Base-by-base conservation (phyloP, 257 asterid species). In the Penstemon barbatus region DNA sequence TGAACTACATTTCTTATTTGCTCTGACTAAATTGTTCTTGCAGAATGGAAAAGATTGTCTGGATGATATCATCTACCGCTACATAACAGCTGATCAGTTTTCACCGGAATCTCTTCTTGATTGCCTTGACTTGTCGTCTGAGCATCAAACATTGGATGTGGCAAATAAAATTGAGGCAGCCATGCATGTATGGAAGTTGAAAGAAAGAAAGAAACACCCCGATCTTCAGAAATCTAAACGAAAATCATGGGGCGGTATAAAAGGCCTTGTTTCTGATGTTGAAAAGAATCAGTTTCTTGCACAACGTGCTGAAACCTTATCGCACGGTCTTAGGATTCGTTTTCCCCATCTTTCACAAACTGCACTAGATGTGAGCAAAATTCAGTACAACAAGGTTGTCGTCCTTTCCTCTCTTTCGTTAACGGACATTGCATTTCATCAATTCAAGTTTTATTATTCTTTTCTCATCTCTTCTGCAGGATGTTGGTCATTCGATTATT, bases 161-260 rank as follows among this genome's bases (percentile, higher is more conserved):
- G 97, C 93, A 60, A 89, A 91, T 72, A 82, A 89, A 8, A 83
- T 84, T 55, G 97, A 91, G 86, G 92, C 95, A 67, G 84, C 94
- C 10, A 81, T 81, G 25, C 77, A 84, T 8, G 85, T 85, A 56
- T 92, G 97, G 97, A 85, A 89, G 66, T 36, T 60, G 36, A 61
- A 61, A 61, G 66, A 61, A 9, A 79, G 87, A 69, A 79, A 83
- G 8, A 75, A 79, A 4, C 91, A 84, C 68, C 79, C 75, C 1
- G 81, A 76, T 46, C 39, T 61, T 61, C 51, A 61, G 36, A 61
- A 61, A 41, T 41, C 66, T 33, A 61, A 61, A 33, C 51, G 36
- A 1, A 61, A 12, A 61, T 41, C 66, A 61, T 61, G 51, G 51
- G 66, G 66, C 42, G 65, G 51, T 40, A 60, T 92, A 3, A 89